These are phyloP conservation scores for Neurospora sp. DNA, from an alignment of 495 filamentous ascomycete genomes.

Conservation along the genomic window DNA sequence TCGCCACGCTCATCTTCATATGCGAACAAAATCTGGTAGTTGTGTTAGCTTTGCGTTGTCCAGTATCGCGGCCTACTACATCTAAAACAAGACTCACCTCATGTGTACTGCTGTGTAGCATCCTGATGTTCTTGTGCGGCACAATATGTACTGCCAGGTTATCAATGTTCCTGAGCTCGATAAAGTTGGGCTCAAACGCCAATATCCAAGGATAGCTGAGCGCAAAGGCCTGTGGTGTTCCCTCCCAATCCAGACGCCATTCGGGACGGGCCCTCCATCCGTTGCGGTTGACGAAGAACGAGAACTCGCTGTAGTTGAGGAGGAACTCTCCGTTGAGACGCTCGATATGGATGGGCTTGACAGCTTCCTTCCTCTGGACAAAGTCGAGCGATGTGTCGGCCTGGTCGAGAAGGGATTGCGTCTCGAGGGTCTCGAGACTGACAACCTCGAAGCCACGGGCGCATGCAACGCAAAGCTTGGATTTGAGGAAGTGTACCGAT, in stretches of 20 bases:
- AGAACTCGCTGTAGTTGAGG: constrained; percentile 95
- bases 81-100: constrained; percentile 53
- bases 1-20: constrained; percentile 95
- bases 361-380: constrained; percentile 81
- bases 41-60: constrained; percentile 12
- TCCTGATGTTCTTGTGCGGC: constrained; percentile 88
- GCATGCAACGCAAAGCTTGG: constrained; percentile 93
- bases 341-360: constrained; percentile 96
- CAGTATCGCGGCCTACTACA: no score
- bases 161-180: constrained; percentile 92
- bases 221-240: constrained; percentile 80
- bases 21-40: constrained; percentile 73
- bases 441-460: constrained; percentile 95
- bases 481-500: constrained; percentile 94
- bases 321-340: constrained; percentile 94
- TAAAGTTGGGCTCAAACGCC: constrained; percentile 97
- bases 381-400: constrained; percentile 98
- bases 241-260: constrained; percentile 97
- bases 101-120: constrained; percentile 91
- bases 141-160: constrained; percentile 89
- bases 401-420: constrained; percentile 92
- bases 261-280: constrained; percentile 94
- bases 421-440: constrained; percentile 91
- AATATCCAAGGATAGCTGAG: constrained; percentile 92
- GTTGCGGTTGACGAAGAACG: constrained; percentile 97